Percentiles rank a stretch among this genome's conserved stretches.
Evolutionary conservation across 441 rosid genomes (phyloP).

Genomic region (Populus hybrid): DNA sequence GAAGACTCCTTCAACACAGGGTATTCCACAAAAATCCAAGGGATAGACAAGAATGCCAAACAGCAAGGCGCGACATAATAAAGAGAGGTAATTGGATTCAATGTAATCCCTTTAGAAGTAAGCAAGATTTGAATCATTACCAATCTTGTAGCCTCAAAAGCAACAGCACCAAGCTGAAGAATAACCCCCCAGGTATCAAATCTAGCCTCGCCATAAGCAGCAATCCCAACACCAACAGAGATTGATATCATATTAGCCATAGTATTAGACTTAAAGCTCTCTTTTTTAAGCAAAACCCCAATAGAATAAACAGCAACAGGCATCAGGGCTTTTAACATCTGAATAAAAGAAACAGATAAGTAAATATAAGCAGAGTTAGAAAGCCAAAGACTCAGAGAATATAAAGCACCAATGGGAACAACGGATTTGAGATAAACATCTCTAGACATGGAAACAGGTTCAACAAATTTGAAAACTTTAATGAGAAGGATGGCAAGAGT

Average conservation of each 20-base stretch:
- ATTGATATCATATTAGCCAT: conserved; percentile 92
- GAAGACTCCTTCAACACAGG: conserved; percentile 69
- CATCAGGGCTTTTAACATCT: conserved; percentile 96
- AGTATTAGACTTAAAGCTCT: conserved; percentile 60
- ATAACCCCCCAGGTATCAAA: conserved; percentile 87
- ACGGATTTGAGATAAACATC: conserved; percentile 80
- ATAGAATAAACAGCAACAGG: conserved; percentile 96
- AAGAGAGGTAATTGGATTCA: conserved; percentile 81
- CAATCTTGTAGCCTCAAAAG: conserved; percentile 86
- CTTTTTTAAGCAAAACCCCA: conserved; percentile 68
- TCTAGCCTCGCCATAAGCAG: conserved; percentile 91
- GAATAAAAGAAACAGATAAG: conserved; percentile 87
- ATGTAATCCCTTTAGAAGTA: conserved; percentile 74
- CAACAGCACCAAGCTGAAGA: conserved; percentile 85
- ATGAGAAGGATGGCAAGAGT: conserved; percentile 75
- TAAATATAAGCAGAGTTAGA: conserved; percentile 93
- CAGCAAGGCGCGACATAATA: conserved; percentile 97
- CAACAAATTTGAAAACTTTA: conserved; percentile 87
- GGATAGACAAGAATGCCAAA: conserved; percentile 66
- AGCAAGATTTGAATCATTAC: conserved; percentile 94
- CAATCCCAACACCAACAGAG: conserved; percentile 84
- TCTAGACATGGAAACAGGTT: conserved; percentile 85
- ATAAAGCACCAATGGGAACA: conserved; percentile 88
- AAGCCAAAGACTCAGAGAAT: conserved; percentile 88
- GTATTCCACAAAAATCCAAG: conserved; percentile 86